Conservation (phyloP, 441 rosid genomes). For the Eruca vesicaria region DNA sequence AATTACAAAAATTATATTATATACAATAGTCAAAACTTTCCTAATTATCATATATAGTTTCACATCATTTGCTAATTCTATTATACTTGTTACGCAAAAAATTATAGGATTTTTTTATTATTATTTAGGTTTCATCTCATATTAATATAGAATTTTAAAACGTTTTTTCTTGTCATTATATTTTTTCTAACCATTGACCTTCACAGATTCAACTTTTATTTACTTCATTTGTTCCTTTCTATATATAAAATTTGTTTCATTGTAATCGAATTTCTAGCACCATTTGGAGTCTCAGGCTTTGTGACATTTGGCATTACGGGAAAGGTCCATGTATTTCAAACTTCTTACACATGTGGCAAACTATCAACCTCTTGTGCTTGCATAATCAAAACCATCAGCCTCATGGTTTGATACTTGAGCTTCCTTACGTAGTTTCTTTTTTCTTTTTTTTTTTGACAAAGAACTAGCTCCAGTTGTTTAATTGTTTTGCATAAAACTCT, state of each 20-base stretch:
- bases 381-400: neutral
- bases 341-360: constrained; percentile 14
- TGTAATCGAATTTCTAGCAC: neutral
- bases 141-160: too few species aligned
- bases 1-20: neutral
- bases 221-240: neutral
- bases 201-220: too few species aligned
- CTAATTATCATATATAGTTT: neutral
- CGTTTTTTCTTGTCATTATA: too few species aligned
- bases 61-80: neutral
- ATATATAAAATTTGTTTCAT: neutral
- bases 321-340: constrained; percentile 7
- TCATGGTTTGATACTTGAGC: neutral
- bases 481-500: constrained; percentile 1
- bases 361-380: constrained; percentile 7
- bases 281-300: neutral
- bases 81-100: neutral
- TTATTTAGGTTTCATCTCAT: neutral
- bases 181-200: too few species aligned
- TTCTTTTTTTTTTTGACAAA: too few species aligned
- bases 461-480: too few species aligned
- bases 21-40: neutral
- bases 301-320: constrained; percentile 11
- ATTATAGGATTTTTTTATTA: neutral
- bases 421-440: constrained; percentile 5